These are phyloP conservation scores for Terfezia claveryi DNA, from an alignment of 495 filamentous ascomycete species.

Conservation along the genomic window DNA sequence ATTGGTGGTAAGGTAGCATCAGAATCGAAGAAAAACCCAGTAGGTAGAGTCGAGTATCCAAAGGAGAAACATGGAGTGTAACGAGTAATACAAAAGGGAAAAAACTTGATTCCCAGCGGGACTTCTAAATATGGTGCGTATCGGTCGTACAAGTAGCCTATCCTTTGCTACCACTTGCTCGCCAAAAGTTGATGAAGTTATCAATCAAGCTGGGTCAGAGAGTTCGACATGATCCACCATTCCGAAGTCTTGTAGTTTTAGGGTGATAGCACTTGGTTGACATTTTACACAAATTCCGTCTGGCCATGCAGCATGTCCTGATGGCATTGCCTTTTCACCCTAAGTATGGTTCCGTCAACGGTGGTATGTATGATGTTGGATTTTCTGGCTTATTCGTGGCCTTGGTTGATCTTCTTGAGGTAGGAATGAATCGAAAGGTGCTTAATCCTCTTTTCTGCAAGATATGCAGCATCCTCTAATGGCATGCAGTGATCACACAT, in stretches of 20 bases:
- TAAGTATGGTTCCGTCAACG: conserved; percentile 79
- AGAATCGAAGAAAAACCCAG: too few relatives aligned
- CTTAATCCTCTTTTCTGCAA: conserved; percentile 93
- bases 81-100: conserved; percentile 17
- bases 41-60: too few relatives aligned
- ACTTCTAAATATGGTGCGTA: conserved; percentile 82
- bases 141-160: conserved; percentile 79
- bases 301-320: conserved; percentile 80
- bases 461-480: conserved; percentile 66
- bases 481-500: conserved; percentile 99
- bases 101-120: conserved; percentile 85
- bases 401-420: conserved; percentile 78
- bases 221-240: conserved; percentile 99
- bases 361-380: conserved; percentile 83
- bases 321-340: conserved; percentile 77
- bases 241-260: conserved; percentile 84
- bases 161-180: conserved; percentile 53
- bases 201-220: conserved; percentile 60
- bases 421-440: conserved; percentile 91
- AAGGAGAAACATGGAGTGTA: too few relatives aligned
- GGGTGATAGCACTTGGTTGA: conserved; percentile 87
- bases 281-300: conserved; percentile 99
- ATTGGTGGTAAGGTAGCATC: too few relatives aligned
- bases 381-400: conserved; percentile 89
- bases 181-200: conserved; percentile 76